Base-by-base conservation (phyloP, 805 yeast genomes). In the Monosporozyma yasuniensis region DNA sequence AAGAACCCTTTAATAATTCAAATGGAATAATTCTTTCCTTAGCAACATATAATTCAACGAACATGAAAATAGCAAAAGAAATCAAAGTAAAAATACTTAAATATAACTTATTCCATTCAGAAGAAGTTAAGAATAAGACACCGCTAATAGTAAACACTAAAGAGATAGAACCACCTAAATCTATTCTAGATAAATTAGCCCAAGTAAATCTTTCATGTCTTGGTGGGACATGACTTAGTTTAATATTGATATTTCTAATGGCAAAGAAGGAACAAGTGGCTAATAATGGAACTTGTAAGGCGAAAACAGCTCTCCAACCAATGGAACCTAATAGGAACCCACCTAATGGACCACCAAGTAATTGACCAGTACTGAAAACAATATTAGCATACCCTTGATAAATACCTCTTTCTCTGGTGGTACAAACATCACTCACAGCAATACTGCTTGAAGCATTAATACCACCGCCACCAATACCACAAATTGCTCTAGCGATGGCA, bases 391-490 rank as follows among this genome's bases (percentile, higher is more conserved):
- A 70, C 1, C 96, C 96, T 65, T 88, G 96, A 65, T 77, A 86
- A 32, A 85, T 64, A 2, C 95, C 95, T 46, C 96, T 72, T 49
- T 84, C 80, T 52, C 90, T 73, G 46, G 83, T 73, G 0, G 93
- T 81, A 25, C 89, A 82, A 44, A 87, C 70, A 65, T 88, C 96
- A 25, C 87, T 79, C 57, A 84, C 76, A 2, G 89, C 75, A 50
- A 88, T 84, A 6, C 95, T 82, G 16, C 87, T 77, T 56, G 87
- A 69, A 0, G 90, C 75, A 47, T 83, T 79, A 60, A 88, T 77
- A 1, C 96, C 96, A 5, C 95, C 93, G n/a, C 95, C 96, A 11
- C 96, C 96, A 50, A 85, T 76, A 18, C 96, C 96, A 23, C 95
- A 81, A 47, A 88, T 72, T 53, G 87, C 79, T 58, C 87, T 71